Conservation (phyloP, 1,284 basidiomycete genomes). For the Ustilago cynodontis region DNA sequence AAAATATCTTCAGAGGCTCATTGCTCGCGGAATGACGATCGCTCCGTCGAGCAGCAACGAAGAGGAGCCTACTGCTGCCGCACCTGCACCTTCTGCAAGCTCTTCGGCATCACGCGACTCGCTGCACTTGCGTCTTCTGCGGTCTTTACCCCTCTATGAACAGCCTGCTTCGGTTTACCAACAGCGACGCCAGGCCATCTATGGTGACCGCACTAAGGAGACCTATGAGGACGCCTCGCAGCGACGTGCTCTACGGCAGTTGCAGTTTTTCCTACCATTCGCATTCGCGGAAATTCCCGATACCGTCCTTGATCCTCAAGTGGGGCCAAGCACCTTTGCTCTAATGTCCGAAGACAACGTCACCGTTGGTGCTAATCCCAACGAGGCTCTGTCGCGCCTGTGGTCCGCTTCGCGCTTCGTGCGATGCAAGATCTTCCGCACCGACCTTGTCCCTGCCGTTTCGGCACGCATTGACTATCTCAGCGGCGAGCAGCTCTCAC, state of each 20-base stretch:
- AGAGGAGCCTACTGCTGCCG: not conserved
- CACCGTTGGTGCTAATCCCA: not conserved
- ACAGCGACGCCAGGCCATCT: slow-evolving; percentile 64
- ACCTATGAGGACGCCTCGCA: slow-evolving; percentile 67
- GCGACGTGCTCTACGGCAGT: slow-evolving; percentile 60
- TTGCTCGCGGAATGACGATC: slow-evolving; percentile 76
- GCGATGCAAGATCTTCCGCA: slow-evolving; percentile 44
- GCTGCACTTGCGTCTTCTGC: slow-evolving; percentile 58
- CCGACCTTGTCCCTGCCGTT: slow-evolving; percentile 29
- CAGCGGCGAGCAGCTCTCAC: slow-evolving; percentile 35
- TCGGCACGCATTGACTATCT: slow-evolving; percentile 38
- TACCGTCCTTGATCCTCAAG: not conserved
- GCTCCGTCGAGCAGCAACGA: slow-evolving; percentile 10
- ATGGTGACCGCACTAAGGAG: slow-evolving; percentile 63
- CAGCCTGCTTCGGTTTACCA: slow-evolving; percentile 49
- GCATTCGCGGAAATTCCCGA: slow-evolving; percentile 21
- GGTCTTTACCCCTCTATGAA: slow-evolving; percentile 58
- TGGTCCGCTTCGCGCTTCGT: slow-evolving; percentile 60
- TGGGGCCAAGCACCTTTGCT: not conserved
- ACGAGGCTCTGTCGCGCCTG: slow-evolving; percentile 41
- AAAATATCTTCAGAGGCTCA: slow-evolving; percentile 84
- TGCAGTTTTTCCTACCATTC: slow-evolving; percentile 43
- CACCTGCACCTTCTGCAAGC: not conserved
- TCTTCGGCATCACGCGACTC: slow-evolving; percentile 24
- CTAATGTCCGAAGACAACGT: not conserved